phyloP scores from a whole-genome alignment of 352 stramenopile species.

The Blastocystis sp. region DNA sequence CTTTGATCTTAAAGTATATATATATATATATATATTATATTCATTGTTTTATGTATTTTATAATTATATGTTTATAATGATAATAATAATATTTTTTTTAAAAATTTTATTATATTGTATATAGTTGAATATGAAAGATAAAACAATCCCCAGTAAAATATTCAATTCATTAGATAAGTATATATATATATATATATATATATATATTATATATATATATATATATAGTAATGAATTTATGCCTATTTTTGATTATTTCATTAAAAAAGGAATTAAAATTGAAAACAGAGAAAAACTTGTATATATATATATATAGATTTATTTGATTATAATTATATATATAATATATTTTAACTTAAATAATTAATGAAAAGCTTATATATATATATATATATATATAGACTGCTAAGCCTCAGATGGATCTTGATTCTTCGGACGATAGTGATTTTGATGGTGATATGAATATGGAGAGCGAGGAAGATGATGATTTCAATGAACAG shows the following conservation, averaged over 20 bases:
- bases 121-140: not conserved
- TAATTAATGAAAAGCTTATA: constrained; percentile 47
- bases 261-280: constrained; percentile 13
- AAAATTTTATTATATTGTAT: not conserved
- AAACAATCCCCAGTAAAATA: no score
- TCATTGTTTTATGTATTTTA: no score
- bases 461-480: constrained; percentile 59
- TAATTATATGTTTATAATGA: no score
- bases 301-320: constrained; percentile 23
- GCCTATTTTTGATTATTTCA: no score
- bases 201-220: no score
- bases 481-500: constrained; percentile 63
- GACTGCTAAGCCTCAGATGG: constrained; percentile 50
- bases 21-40: constrained; percentile 46
- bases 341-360: constrained; percentile 10
- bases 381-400: constrained; percentile 45
- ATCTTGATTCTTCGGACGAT: constrained; percentile 61
- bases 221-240: no score
- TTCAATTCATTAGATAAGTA: no score
- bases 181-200: no score
- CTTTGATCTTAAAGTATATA: constrained; percentile 24
- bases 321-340: constrained; percentile 16
- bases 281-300: constrained; percentile 10
- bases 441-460: constrained; percentile 70
- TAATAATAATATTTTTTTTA: not conserved